Conservation (phyloP, 2,329 filamentous ascomycete species). For the Dactylonectria macrodidyma region DNA sequence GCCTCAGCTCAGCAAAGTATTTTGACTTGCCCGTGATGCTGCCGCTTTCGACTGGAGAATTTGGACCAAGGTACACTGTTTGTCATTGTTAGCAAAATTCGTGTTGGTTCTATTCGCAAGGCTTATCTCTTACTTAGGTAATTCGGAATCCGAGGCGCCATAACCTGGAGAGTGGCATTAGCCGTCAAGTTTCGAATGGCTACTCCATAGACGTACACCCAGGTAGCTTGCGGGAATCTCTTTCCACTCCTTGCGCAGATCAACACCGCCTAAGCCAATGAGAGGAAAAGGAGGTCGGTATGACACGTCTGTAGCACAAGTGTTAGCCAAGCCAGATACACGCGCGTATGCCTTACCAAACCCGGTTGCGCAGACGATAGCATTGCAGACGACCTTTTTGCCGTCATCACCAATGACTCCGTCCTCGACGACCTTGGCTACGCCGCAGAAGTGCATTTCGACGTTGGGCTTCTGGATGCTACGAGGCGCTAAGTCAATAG, state of each 20-base stretch:
- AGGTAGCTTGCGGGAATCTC: not conserved
- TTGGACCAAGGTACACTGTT: not conserved
- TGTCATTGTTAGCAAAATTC: not conserved
- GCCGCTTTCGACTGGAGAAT: not conserved
- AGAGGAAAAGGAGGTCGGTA: slow-evolving; percentile 11
- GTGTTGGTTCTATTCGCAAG: not conserved
- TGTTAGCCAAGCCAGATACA: not conserved
- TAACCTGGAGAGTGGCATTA: not conserved
- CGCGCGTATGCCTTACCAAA: slow-evolving; percentile 6
- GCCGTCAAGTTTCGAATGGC: not conserved
- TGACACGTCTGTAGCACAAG: not conserved
- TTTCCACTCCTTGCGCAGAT: slow-evolving; percentile 5
- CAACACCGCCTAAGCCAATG: not conserved
- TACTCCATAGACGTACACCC: not conserved
- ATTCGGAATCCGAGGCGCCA: not conserved
- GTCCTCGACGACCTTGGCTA: not conserved
- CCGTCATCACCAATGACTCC: slow-evolving; percentile 18
- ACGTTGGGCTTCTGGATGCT: slow-evolving; percentile 20
- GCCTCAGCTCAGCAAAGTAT: not conserved
- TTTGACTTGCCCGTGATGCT: not conserved
- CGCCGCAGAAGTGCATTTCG: slow-evolving; percentile 13
- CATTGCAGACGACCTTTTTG: not conserved
- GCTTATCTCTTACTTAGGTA: not conserved
- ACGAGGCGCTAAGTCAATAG: not conserved
- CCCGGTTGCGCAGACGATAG: slow-evolving; percentile 23